A percentile compares a stretch with the other conserved stretches of the same genome.
Evolutionary conservation across 23 red algal species (phyloP).

Genomic region (Agarophyton chilense): DNA sequence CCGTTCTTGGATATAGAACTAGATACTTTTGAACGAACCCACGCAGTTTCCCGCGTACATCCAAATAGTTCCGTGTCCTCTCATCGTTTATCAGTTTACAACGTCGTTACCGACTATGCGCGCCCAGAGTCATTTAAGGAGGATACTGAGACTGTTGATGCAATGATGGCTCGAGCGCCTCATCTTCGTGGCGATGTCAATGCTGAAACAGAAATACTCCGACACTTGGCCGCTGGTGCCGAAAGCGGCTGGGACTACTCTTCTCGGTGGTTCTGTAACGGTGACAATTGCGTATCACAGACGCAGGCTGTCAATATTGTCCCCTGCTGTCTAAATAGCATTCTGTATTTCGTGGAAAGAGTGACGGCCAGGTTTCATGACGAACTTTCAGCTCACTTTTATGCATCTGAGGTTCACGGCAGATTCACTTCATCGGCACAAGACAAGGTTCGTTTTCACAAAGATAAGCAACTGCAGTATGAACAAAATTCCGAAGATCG

Average conservation of each 20-base stretch:
- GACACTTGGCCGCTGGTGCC: slow-evolving; percentile 78
- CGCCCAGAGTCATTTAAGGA: slow-evolving; percentile 83
- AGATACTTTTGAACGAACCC: slow-evolving; percentile 47
- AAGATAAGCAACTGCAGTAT: slow-evolving; percentile 26
- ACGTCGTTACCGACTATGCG: slow-evolving; percentile 38
- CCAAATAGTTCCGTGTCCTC: slow-evolving; percentile 9
- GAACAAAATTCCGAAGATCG: slow-evolving; percentile 5
- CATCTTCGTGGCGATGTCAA: background rate
- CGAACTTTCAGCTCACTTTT: background rate
- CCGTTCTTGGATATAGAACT: slow-evolving; percentile 66
- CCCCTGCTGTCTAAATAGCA: slow-evolving; percentile 85
- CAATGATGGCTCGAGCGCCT: background rate
- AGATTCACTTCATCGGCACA: background rate
- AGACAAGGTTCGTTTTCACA: slow-evolving; percentile 18
- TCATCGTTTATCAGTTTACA: slow-evolving; percentile 26
- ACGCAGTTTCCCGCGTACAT: slow-evolving; percentile 10
- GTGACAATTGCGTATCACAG: background rate
- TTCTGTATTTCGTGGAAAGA: slow-evolving; percentile 70
- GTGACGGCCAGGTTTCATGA: slow-evolving; percentile 51
- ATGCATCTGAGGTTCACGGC: too few relatives aligned
- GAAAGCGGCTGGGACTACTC: slow-evolving; percentile 98
- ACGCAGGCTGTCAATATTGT: slow-evolving; percentile 72
- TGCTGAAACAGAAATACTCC: slow-evolving; percentile 1
- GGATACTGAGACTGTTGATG: slow-evolving; percentile 41
- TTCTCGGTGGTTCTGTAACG: slow-evolving; percentile 78